Conservation (phyloP, 2,329 filamentous ascomycete genomes). For the Exserohilum turcica region DNA sequence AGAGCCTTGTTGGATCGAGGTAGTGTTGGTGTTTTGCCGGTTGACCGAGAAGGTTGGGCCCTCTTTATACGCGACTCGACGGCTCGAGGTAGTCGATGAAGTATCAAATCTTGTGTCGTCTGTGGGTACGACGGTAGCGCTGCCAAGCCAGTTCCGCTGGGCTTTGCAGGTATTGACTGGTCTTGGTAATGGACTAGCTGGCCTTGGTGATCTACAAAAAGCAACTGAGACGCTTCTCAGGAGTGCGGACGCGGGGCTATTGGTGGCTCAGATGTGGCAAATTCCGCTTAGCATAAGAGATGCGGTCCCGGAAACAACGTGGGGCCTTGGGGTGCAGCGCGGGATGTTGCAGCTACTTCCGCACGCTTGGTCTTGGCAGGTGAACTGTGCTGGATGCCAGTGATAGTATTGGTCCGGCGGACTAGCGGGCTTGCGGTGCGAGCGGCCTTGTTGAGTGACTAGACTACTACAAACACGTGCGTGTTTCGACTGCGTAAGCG, state of each 20-base stretch:
- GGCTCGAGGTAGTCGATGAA: conserved; percentile 8
- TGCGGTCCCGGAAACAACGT: conserved; percentile 17
- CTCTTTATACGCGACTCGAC: conserved; percentile 23
- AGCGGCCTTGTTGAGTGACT: conserved; percentile 11
- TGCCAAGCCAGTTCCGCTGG: conserved; percentile 28
- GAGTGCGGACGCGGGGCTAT: conserved; percentile 7
- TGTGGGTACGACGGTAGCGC: conserved; percentile 16
- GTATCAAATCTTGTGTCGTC: conserved; percentile 9
- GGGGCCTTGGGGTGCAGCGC: conserved; percentile 29
- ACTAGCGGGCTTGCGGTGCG: conserved; percentile 23
- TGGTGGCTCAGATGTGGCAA: conserved; percentile 3
- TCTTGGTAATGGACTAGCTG: conserved; percentile 27
- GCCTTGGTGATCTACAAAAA: conserved; percentile 18
- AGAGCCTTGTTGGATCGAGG: neutral
- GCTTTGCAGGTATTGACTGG: conserved; percentile 34
- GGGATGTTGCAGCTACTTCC: conserved; percentile 40
- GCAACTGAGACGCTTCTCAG: conserved; percentile 15
- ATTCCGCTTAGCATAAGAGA: conserved; percentile 15
- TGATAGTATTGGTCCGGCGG: conserved; percentile 27
- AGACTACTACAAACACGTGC: conserved; percentile 17
- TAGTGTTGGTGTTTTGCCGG: conserved; percentile 12
- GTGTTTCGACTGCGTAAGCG: conserved; percentile 28
- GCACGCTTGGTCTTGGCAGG: conserved; percentile 28
- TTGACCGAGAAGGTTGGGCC: conserved; percentile 12
- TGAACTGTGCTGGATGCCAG: conserved; percentile 17